Evolutionary conservation across 371 early-diverging fungal genomes (phyloP).

Genomic region (Lichtheimia corymbifera): DNA sequence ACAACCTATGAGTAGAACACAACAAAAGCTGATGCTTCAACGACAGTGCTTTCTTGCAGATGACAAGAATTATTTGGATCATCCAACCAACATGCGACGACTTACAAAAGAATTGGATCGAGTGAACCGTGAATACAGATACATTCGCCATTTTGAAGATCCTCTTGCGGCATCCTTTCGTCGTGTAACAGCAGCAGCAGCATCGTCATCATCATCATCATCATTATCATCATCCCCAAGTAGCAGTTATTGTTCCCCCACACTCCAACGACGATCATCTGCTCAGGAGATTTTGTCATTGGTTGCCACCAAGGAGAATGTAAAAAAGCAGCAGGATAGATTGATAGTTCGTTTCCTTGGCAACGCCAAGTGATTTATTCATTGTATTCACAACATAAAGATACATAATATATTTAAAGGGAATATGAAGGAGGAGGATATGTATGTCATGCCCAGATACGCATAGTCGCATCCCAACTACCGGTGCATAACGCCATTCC

Average conservation of each 20-base stretch:
- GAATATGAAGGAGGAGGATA: neutral
- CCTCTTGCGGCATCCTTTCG: conserved; percentile 38
- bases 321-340: neutral
- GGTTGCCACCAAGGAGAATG: conserved; percentile 4
- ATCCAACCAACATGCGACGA: conserved; percentile 52
- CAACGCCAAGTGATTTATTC: neutral
- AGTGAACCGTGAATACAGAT: conserved; percentile 53
- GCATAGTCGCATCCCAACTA: conserved; percentile 82
- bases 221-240: conserved; percentile 6
- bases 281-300: conserved; percentile 12
- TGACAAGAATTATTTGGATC: conserved; percentile 51
- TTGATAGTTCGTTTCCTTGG: neutral
- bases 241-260: conserved; percentile 2
- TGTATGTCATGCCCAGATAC: conserved; percentile 1
- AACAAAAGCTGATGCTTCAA: conserved; percentile 54
- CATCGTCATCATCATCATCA: conserved; percentile 11
- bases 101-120: conserved; percentile 55
- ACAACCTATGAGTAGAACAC: conserved; percentile 38
- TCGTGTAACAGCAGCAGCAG: conserved; percentile 21
- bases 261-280: conserved; percentile 11
- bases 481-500: conserved; percentile 98
- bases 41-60: conserved; percentile 54
- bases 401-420: neutral
- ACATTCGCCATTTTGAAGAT: conserved; percentile 40
- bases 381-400: conserved; percentile 1